Base-by-base conservation (phyloP, 2,329 filamentous ascomycete species). In the Pseudogymnoascus verrucosus region DNA sequence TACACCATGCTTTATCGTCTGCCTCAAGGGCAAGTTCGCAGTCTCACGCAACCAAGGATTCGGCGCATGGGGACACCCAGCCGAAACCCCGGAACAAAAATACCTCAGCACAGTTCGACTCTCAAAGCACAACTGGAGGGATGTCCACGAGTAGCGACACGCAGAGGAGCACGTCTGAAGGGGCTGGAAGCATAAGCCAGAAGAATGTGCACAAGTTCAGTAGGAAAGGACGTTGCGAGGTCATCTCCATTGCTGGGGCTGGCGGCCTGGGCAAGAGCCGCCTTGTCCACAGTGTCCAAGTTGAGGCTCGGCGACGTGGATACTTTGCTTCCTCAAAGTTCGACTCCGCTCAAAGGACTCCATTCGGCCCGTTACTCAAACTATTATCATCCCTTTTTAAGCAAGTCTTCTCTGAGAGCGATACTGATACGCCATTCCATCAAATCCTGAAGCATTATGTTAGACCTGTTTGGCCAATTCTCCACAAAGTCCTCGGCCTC, bases 321-420 rank as follows among this genome's bases (percentile, higher is more conserved):
- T 88, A 88, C 70, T 88, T 84, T 69, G 84, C 85, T 5, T 86
- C 84, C 34, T 82, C 85, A 42, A 88, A 88, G 70, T 88, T 88
- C 65, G 86, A 89, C 69, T 83, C 81, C 0, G 82, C 84, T 0
- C 78, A 82, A 67, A 81, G 81, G 68, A 83, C 79, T 7, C 83
- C 86, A 3, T 88, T 87, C 71, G 85, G 84, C 1, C 85, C 86
- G 3, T 74, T 88, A 40, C 78, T 88, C 26, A 87, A 84, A 72
- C 74, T 88, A n/a, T 74, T 88, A 10, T 87, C 85, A 10, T 87
- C 84, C 19, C 75, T 89, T 14, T 88, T 88, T 73, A 84, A 84
- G 69, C 86, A 89, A 71, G 83, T 88, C 2, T 88, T 85, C 78
- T 85, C 85, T 0, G 86, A 89, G 71, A 80, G 81, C 40, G 84